These are phyloP conservation scores for Macrolepiota dolichaula DNA, from an alignment of 768 basidiomycete genomes.

Conservation along the genomic window DNA sequence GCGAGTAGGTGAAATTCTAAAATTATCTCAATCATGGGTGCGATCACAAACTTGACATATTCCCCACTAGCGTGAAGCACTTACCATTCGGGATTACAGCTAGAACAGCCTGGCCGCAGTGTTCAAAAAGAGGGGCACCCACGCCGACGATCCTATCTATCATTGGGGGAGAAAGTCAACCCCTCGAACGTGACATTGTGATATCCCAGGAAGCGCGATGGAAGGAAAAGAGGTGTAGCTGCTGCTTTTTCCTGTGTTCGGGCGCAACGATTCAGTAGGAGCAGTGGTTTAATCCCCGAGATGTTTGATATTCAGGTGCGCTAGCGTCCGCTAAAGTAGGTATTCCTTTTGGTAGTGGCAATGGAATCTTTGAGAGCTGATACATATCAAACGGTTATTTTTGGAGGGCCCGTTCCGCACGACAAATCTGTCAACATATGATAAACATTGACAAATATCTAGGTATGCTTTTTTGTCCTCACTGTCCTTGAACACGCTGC, in stretches of 20 bases:
- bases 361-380: neutral
- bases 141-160: neutral
- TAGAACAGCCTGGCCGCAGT: neutral
- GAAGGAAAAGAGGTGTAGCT: neutral
- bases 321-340: neutral
- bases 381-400: neutral
- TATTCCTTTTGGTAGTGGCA: neutral
- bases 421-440: neutral
- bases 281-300: neutral
- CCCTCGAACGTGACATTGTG: neutral
- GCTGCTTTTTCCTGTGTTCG: too few relatives aligned
- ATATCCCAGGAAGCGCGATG: neutral
- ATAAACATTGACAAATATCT: neutral
- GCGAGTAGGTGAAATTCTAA: neutral
- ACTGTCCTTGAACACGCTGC: neutral
- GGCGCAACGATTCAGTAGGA: neutral
- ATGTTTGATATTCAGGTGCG: neutral
- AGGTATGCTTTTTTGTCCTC: neutral
- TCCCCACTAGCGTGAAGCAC: neutral
- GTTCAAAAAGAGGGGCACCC: neutral
- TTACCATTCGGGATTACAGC: neutral
- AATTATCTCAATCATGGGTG: neutral
- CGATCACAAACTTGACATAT: neutral
- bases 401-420: neutral
- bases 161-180: neutral